Conservation (phyloP, 306 rosid species). For the Cicer bijugum region DNA sequence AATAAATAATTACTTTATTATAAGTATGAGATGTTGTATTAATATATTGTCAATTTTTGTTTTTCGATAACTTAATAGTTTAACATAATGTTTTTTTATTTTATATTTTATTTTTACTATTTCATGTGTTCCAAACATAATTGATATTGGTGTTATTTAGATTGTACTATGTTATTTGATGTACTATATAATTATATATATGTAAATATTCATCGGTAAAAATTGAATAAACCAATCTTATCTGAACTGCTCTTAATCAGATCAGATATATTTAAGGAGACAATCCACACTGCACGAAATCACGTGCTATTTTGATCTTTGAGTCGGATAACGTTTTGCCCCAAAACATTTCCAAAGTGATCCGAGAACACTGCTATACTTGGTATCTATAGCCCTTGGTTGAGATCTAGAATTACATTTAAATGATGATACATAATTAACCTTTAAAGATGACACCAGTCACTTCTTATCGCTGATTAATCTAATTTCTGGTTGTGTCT, state of each 20-base stretch:
- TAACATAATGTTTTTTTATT: neutral
- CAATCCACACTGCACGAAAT: neutral
- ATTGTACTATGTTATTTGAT: neutral
- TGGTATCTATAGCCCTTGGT: slow-evolving; percentile 32
- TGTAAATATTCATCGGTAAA: neutral
- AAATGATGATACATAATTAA: neutral
- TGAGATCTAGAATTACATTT: slow-evolving; percentile 9
- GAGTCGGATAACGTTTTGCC: neutral
- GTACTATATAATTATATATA: neutral
- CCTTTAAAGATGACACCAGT: neutral
- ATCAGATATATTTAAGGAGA: neutral
- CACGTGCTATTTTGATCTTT: neutral
- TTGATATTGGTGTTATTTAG: neutral
- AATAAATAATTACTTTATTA: neutral
- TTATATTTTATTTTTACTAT: neutral
- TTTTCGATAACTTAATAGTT: neutral
- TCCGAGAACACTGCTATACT: neutral
- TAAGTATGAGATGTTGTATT: neutral
- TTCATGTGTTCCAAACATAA: neutral
- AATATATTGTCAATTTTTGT: neutral
- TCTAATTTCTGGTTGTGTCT: slow-evolving; percentile 23
- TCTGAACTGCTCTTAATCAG: neutral
- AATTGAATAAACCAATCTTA: neutral
- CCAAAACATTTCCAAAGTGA: neutral
- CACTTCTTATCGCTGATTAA: slow-evolving; percentile 24